Evolutionary conservation across 768 basidiomycete species (phyloP).

Genomic region (Trametes elegans): DNA sequence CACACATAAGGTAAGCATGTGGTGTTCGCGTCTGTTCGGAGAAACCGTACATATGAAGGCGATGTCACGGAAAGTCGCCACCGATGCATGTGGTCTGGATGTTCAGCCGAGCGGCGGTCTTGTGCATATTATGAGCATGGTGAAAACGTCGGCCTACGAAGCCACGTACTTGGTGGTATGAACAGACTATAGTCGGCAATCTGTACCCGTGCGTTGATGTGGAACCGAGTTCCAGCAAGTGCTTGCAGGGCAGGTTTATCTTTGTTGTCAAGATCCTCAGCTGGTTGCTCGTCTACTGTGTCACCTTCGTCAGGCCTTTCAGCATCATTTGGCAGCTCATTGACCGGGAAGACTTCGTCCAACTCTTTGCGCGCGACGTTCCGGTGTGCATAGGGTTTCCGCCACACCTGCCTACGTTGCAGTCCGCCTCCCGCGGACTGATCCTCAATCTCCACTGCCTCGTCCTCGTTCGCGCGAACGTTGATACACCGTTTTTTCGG

Average conservation of each 20-base stretch:
- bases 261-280: background rate
- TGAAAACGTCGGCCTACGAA: no score
- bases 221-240: conserved; percentile 41
- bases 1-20: background rate
- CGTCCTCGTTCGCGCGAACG: conserved; percentile 32
- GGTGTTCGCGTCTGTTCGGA: no score
- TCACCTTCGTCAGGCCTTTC: background rate
- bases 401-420: conserved; percentile 27
- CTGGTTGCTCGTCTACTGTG: background rate
- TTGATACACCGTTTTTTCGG: conserved; percentile 42
- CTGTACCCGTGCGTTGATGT: conserved; percentile 42
- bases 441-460: conserved; percentile 33
- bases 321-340: background rate
- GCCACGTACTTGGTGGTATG: conserved; percentile 39
- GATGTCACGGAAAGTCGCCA: conserved; percentile 44
- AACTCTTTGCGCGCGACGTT: conserved; percentile 39
- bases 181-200: conserved; percentile 46
- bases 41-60: background rate
- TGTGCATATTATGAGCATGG: background rate
- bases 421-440: background rate
- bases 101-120: conserved; percentile 34
- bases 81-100: conserved; percentile 38
- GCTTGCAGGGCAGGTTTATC: background rate
- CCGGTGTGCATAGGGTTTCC: conserved; percentile 40
- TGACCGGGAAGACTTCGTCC: conserved; percentile 26